These are phyloP conservation scores for Kitagawia praeruptora DNA, from an alignment of 129 eudicot genomes.

Conservation along the genomic window DNA sequence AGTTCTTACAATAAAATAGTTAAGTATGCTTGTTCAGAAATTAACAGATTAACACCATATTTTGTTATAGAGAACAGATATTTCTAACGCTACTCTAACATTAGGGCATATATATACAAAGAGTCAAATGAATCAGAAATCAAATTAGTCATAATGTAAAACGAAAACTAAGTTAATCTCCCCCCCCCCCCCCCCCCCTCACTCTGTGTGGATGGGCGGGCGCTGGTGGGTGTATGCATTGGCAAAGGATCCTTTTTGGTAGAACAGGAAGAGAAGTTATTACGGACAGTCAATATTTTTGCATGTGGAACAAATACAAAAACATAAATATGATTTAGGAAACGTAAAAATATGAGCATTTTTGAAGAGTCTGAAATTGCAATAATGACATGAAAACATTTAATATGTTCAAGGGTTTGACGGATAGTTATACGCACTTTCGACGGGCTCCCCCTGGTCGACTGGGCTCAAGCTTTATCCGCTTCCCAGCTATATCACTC, in stretches of 20 bases:
- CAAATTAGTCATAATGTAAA: neutral
- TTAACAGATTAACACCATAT: neutral
- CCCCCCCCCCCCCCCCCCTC: too few relatives aligned
- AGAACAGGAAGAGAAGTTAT: neutral
- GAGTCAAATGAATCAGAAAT: neutral
- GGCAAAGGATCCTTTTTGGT: neutral
- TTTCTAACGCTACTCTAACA: neutral
- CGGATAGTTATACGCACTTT: conserved; percentile 36
- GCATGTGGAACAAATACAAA: neutral
- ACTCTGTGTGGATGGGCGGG: too few relatives aligned
- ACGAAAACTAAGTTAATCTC: too few relatives aligned
- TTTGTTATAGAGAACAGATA: neutral
- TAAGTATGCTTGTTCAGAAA: neutral
- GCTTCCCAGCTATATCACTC: conserved; percentile 95
- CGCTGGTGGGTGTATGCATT: neutral
- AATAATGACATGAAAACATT: neutral
- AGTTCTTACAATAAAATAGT: neutral
- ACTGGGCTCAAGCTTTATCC: conserved; percentile 91
- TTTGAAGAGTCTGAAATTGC: neutral
- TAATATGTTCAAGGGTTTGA: neutral
- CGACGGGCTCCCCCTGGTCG: conserved; percentile 96
- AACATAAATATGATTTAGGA: neutral
- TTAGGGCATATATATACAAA: neutral
- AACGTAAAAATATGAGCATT: neutral
- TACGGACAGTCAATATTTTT: neutral